phyloP scores from a whole-genome alignment of 345 rosid genomes.

The Murraya paniculata region DNA sequence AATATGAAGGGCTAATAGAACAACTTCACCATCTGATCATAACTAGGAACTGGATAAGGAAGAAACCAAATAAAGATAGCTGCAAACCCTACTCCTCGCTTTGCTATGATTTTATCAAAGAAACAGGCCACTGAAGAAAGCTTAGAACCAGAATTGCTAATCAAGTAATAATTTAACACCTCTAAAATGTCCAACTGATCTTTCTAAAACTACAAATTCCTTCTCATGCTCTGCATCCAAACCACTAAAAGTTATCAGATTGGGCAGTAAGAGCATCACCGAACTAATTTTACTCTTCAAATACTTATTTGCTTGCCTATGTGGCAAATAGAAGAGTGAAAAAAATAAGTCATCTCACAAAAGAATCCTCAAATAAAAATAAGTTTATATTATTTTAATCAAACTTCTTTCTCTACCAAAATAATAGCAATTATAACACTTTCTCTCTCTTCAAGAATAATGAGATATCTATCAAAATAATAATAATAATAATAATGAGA shows the following conservation, averaged over 20 bases:
- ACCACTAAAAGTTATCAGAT: background rate
- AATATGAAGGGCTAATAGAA: background rate
- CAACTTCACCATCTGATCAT: constrained; percentile 3
- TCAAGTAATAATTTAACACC: background rate
- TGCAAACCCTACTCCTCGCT: background rate
- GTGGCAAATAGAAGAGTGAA: too few species aligned
- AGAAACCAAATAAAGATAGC: background rate
- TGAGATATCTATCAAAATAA: too few species aligned
- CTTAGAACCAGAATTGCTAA: background rate
- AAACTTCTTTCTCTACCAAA: too few species aligned
- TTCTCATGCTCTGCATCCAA: background rate
- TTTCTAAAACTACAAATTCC: background rate
- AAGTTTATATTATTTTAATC: too few species aligned
- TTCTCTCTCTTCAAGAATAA: too few species aligned
- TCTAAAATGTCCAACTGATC: background rate
- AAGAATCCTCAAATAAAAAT: too few species aligned
- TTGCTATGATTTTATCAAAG: constrained; percentile 1
- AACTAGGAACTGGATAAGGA: background rate
- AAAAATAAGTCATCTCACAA: too few species aligned
- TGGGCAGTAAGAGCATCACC: too few species aligned
- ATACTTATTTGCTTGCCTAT: too few species aligned
- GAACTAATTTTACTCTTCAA: too few species aligned
- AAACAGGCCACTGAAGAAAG: background rate
- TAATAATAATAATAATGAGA: too few species aligned
- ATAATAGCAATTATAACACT: too few species aligned